Conservation (phyloP, 495 filamentous ascomycete species). For the Aspergillus avenaceus region DNA sequence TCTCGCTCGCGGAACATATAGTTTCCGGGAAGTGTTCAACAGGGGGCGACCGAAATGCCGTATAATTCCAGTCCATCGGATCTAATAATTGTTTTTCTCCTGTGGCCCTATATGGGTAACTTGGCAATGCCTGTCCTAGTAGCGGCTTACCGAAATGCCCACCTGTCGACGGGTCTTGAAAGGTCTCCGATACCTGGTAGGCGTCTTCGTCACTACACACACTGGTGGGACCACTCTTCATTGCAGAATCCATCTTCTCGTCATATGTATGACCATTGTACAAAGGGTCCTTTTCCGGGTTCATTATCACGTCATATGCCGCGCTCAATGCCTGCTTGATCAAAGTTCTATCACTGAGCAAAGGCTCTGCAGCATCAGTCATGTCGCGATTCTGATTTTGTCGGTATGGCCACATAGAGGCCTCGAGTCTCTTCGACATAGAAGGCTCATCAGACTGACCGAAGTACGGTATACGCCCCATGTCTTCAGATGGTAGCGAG, state of each 20-base stretch:
- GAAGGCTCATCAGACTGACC: background rate
- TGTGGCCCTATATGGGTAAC: background rate
- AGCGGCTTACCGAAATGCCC: background rate
- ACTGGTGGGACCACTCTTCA: background rate
- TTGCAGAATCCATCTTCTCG: background rate
- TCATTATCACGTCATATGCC: conserved; percentile 13
- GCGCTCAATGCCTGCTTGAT: conserved; percentile 14
- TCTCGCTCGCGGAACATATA: background rate
- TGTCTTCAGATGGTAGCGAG: background rate
- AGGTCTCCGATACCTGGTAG: background rate
- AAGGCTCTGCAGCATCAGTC: background rate
- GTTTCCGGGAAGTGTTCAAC: background rate
- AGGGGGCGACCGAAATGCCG: background rate
- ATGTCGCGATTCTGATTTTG: background rate
- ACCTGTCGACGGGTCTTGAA: background rate
- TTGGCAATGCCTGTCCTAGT: background rate
- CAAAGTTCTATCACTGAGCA: background rate
- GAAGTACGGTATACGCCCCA: background rate
- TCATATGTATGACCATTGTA: background rate
- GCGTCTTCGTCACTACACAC: background rate
- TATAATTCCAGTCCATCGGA: background rate
- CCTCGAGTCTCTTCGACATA: no score
- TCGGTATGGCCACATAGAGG: background rate
- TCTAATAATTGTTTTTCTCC: background rate
- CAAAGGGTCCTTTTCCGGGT: conserved; percentile 1